phyloP scores from a whole-genome alignment of 2,329 filamentous ascomycete genomes.

The Corynespora cassiicola region DNA sequence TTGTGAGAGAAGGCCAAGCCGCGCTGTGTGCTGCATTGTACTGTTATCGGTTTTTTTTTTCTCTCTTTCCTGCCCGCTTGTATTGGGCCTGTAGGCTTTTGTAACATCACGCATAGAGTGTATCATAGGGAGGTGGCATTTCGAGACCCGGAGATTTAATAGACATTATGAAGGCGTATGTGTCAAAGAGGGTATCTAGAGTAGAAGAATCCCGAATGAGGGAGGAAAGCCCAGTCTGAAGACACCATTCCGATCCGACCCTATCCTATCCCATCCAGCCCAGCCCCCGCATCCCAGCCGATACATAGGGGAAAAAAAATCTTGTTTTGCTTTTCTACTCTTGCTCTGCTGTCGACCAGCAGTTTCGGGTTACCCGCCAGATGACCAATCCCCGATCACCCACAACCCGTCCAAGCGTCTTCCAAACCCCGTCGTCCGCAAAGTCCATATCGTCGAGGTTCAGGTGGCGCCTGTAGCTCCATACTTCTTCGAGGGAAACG shows the following conservation, averaged over 20 bases:
- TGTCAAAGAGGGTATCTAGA: slow-evolving; percentile 24
- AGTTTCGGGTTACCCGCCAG: slow-evolving; percentile 51
- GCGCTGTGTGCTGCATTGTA: too few relatives aligned
- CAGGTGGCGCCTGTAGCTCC: slow-evolving; percentile 71
- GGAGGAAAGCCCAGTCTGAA: too few relatives aligned
- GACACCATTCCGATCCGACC: too few relatives aligned
- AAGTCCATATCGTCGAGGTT: slow-evolving; percentile 84
- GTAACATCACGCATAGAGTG: too few relatives aligned
- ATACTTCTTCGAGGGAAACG: slow-evolving; percentile 72
- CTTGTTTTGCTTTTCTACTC: too few relatives aligned
- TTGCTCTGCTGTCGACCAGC: slow-evolving; percentile 26
- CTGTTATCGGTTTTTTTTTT: too few relatives aligned
- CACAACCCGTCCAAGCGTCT: slow-evolving; percentile 71
- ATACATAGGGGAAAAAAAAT: too few relatives aligned
- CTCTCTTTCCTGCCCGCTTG: too few relatives aligned
- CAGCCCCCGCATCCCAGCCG: too few relatives aligned
- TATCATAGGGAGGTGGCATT: slow-evolving; percentile 1
- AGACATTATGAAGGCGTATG: background rate
- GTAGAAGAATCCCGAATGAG: slow-evolving; percentile 5
- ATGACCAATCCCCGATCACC: slow-evolving; percentile 54
- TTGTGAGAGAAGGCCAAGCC: slow-evolving; percentile 61
- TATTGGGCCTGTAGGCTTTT: too few relatives aligned
- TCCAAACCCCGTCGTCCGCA: slow-evolving; percentile 76
- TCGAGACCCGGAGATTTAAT: too few relatives aligned
- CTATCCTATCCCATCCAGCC: too few relatives aligned